Base-by-base conservation (phyloP, 225 moss, liverwort and hornwort species). In the Polytrichum formosum region DNA sequence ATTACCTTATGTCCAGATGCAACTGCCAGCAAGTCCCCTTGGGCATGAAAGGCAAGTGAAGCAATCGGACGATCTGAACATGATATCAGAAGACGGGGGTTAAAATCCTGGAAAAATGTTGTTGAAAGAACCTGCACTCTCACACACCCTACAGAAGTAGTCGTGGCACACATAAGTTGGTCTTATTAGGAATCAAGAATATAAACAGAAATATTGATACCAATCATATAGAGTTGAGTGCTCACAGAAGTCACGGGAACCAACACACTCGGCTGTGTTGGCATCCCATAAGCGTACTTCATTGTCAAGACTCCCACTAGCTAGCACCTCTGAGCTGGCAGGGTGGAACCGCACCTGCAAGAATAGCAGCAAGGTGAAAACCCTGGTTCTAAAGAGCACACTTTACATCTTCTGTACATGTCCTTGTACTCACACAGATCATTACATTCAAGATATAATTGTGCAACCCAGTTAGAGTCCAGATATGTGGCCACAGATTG, bases 271-370 rank as follows among this genome's bases (percentile, higher is more conserved):
- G 63, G 94, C 97, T 73, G 94, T 94, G 72, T 92, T 98, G 46
- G 97, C 94, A 79, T 98, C 91, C 97, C 97, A 98, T 69, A 98
- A 80, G 61, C 94, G 92, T 58, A 98, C 97, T 91, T 98, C 97
- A 74, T 94, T 98, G 78, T 98, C 97, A 70, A 98, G 94, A 70
- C 97, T 98, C 82, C 97, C 97, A 81, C 97, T 98, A 23, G 97
- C 97, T 74, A 98, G 88, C 75, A 98, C 97, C 76, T 98, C 94
- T n/a, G 97, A 98, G 85, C 97, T 94, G 55, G 88, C 86, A 63
- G 97, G 97, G 82, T 98, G 97, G 70, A 94, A 98, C 46, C 97
- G 89, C 30, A 98, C 97, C 97, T 98, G 74, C 67, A 84, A 70
- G 33, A 35, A 13, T 17, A 58, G 70, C 26, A 70, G 54, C 54